Evolutionary conservation across 1,284 basidiomycete genomes (phyloP).

Genomic region (Ganoderma resinaceum): DNA sequence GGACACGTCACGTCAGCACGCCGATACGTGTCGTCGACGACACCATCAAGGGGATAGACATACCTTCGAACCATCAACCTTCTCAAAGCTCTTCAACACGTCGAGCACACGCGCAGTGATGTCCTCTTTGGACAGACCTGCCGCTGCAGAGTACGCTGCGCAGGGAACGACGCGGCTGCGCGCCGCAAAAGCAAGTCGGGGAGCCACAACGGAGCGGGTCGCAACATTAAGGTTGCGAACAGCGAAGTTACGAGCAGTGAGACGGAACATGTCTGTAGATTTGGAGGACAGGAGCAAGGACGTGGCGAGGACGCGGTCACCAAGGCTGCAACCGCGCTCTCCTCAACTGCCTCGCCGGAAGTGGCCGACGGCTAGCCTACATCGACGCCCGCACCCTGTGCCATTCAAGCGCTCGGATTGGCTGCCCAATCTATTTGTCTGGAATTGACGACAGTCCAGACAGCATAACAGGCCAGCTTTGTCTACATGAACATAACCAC

Average conservation of each 20-base stretch:
- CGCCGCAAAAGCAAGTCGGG: slow-evolving; percentile 37
- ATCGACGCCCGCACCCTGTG: slow-evolving; percentile 9
- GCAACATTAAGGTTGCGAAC: slow-evolving; percentile 37
- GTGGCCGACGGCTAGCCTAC: slow-evolving; percentile 21
- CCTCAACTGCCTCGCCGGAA: slow-evolving; percentile 29
- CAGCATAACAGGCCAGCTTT: not conserved
- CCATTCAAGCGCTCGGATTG: slow-evolving; percentile 4
- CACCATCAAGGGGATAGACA: slow-evolving; percentile 17
- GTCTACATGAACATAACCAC: no score
- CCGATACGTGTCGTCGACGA: not conserved
- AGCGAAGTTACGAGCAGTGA: slow-evolving; percentile 45
- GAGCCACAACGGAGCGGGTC: slow-evolving; percentile 27
- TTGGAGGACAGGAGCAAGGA: slow-evolving; percentile 20
- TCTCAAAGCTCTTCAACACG: slow-evolving; percentile 95
- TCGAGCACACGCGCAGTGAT: slow-evolving; percentile 88
- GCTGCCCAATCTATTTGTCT: not conserved
- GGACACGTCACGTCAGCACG: slow-evolving; percentile 4
- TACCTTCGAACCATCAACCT: slow-evolving; percentile 89
- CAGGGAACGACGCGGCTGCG: slow-evolving; percentile 45
- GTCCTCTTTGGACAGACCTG: slow-evolving; percentile 76
- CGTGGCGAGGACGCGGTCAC: slow-evolving; percentile 26
- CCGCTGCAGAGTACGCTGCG: slow-evolving; percentile 79
- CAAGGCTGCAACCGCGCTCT: slow-evolving; percentile 16
- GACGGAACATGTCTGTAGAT: slow-evolving; percentile 48
- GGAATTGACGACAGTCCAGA: not conserved